Base-by-base conservation (phyloP, 2,329 filamentous ascomycete genomes). In the Trichoderma asperellum region DNA sequence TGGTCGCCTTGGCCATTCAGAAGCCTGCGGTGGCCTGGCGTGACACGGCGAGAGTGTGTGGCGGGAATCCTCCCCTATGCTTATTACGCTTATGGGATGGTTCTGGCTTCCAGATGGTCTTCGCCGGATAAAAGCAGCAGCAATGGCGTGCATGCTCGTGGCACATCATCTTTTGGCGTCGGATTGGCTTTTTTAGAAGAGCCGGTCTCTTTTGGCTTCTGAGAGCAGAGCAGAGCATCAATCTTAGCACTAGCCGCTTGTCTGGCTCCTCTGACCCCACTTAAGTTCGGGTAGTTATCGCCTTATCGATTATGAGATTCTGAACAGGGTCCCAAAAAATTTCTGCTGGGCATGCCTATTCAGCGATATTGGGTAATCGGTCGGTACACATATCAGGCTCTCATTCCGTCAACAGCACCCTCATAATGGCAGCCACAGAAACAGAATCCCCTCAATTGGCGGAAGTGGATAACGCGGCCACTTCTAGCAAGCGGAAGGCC, bases 401-500 rank as follows among this genome's bases (percentile, higher is more conserved):
- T 37, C 16, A 32, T 18, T 32, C 16, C 40, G 18, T 37, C 29
- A 11, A 34, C 35, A 52, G 29, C 7, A 32, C 16, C 18, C 21
- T 49, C 47, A 49, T 12, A 59, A 74, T 74, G 73, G 66, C 71
- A 29, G 47, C 70, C 18, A 27, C 70, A 24, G 69, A 70, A 40
- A 59, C 71, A 21, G 40, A 70, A 37, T 60, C 70, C 12, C 43
- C 37, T 32, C 68, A 62, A 29, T 32, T 35, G 63, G 43, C 32
- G 29, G 59, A 71, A 6, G 58, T 52, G 68, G 65, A 60, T 47
- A 68, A 52, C n/a, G 40, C 78, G 16, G 59, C 70, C 4, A 56
- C 71, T 29, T 76, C 77, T 4, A 67, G 73, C 68, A 91, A 96
- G 83, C 91, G 92, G 80, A 96, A 95, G 81, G 83, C 89, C 61